phyloP scores from a whole-genome alignment of 1,139 yeast species.

The Saccharomycopsis crataegensis region DNA sequence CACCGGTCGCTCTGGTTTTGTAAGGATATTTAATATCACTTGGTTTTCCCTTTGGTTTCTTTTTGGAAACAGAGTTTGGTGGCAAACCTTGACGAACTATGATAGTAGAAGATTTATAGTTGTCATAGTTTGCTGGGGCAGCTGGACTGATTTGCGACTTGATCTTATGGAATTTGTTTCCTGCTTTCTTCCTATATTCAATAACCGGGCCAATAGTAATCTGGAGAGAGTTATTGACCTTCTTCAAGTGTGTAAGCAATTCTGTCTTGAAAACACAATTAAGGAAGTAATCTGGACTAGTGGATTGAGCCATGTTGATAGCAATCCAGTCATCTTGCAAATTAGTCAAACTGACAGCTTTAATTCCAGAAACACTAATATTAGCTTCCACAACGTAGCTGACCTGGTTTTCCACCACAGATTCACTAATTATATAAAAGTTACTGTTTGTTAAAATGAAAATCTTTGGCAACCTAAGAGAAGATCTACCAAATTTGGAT shows the following conservation, averaged over 20 bases:
- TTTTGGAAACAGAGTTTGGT: slow-evolving; percentile 58
- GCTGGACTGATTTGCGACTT: slow-evolving; percentile 56
- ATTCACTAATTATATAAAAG: slow-evolving; percentile 67
- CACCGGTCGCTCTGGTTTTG: slow-evolving; percentile 16
- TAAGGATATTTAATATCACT: slow-evolving; percentile 20
- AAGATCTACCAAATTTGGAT: slow-evolving; percentile 89
- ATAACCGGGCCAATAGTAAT: slow-evolving; percentile 68
- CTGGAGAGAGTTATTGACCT: slow-evolving; percentile 48
- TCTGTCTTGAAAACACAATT: slow-evolving; percentile 88
- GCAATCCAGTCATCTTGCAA: slow-evolving; percentile 94
- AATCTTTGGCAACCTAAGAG: slow-evolving; percentile 67
- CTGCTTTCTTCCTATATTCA: slow-evolving; percentile 86
- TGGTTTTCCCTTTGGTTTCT: slow-evolving; percentile 54
- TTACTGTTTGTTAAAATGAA: slow-evolving; percentile 57
- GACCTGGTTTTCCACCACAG: slow-evolving; percentile 64
- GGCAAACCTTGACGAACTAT: slow-evolving; percentile 78
- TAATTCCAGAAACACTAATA: slow-evolving; percentile 54
- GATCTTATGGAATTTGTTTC: slow-evolving; percentile 62
- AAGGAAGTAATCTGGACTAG: slow-evolving; percentile 71
- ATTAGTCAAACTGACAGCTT: slow-evolving; percentile 60
- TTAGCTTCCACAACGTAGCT: slow-evolving; percentile 58
- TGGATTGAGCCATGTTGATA: slow-evolving; percentile 47
- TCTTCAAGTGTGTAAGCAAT: slow-evolving; percentile 67
- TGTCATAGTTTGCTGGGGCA: slow-evolving; percentile 60
- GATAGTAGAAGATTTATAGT: slow-evolving; percentile 84